Evolutionary conservation across 495 filamentous ascomycete genomes (phyloP).

Genomic region (Penicillium maclennaniae): DNA sequence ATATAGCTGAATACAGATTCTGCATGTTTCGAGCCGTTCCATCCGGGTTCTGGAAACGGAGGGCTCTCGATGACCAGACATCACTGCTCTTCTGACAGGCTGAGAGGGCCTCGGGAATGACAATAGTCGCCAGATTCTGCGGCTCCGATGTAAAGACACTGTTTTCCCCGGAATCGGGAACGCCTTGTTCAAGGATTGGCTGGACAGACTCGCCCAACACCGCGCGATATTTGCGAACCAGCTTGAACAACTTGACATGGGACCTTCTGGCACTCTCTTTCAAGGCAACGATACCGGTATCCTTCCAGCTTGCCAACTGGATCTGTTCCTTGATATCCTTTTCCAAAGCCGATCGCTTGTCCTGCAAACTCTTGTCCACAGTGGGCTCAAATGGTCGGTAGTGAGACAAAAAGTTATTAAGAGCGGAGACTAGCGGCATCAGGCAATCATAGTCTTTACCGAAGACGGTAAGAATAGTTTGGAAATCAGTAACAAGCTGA

Average conservation of each 20-base stretch:
- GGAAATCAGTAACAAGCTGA: constrained; percentile 67
- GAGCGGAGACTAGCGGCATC: constrained; percentile 47
- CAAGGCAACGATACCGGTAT: constrained; percentile 86
- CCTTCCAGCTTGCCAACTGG: constrained; percentile 89
- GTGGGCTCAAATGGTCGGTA: constrained; percentile 64
- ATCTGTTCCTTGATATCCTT: constrained; percentile 86
- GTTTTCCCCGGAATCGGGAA: constrained; percentile 50
- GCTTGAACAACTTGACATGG: constrained; percentile 85
- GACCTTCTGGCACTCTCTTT: constrained; percentile 84
- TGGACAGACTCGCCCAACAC: constrained; percentile 69
- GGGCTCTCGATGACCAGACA: constrained; percentile 58
- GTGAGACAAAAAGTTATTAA: constrained; percentile 73
- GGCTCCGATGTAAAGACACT: constrained; percentile 13
- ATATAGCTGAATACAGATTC: constrained; percentile 49
- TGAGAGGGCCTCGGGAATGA: constrained; percentile 42
- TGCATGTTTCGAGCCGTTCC: constrained; percentile 63
- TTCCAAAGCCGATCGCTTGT: constrained; percentile 65
- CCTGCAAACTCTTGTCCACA: constrained; percentile 56
- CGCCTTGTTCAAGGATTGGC: constrained; percentile 57
- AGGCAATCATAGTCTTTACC: constrained; percentile 52
- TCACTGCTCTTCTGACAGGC: constrained; percentile 51
- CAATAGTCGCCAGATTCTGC: constrained; percentile 13
- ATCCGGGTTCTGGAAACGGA: constrained; percentile 64
- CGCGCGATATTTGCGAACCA: constrained; percentile 82
- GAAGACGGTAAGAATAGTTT: constrained; percentile 46